Evolutionary conservation across 257 asterid species (phyloP), one percentile per base, ranked within the genome.

Genomic region (Paulownia fortunei): DNA sequence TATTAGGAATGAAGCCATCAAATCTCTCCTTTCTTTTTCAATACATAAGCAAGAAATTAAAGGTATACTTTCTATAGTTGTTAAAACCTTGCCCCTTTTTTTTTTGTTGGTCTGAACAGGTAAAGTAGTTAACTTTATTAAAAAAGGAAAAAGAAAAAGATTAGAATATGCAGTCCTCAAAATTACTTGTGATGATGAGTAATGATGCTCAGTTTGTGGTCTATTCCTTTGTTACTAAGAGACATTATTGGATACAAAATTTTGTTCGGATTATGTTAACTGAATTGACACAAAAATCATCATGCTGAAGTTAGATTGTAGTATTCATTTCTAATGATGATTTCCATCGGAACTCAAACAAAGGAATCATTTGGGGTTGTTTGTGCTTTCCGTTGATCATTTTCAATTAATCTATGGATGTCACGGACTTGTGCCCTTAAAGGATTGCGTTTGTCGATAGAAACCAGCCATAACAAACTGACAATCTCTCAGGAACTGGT

Each of bases 401-500:
- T n/a, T n/a, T n/a, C n/a, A n/a, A n/a, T n/a, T n/a, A n/a, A n/a
- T n/a, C n/a, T n/a, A n/a, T n/a, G n/a, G n/a, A n/a, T n/a, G n/a
- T n/a, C n/a, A n/a, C n/a, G n/a, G n/a, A n/a, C n/a, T n/a, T n/a
- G n/a, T n/a, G n/a, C n/a, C n/a, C n/a, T n/a, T n/a, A n/a, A n/a
- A n/a, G n/a, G n/a, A n/a, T n/a, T n/a, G n/a, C 15, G 13, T 18
- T 63, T 59, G 13, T 27, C 24, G 37, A 58, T 1, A 4, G n/a
- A 16, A 69, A 69, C 8, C 7, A 30, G 65, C 37, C 4, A 30
- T 72, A 44, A 78, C 26, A 7, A 51, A 41, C 47, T 76, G 51
- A n/a, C 2, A 36, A 19, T 37, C 19, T 58, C 15, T 59, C 37
- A 91, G 96, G 96, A 54, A 90, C 93, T 3, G 96, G 91, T 16